Percentiles rank a stretch among this genome's conserved stretches.
phyloP scores from a whole-genome alignment of 1,284 basidiomycete genomes.

The Microbotryomycetes sp. region DNA sequence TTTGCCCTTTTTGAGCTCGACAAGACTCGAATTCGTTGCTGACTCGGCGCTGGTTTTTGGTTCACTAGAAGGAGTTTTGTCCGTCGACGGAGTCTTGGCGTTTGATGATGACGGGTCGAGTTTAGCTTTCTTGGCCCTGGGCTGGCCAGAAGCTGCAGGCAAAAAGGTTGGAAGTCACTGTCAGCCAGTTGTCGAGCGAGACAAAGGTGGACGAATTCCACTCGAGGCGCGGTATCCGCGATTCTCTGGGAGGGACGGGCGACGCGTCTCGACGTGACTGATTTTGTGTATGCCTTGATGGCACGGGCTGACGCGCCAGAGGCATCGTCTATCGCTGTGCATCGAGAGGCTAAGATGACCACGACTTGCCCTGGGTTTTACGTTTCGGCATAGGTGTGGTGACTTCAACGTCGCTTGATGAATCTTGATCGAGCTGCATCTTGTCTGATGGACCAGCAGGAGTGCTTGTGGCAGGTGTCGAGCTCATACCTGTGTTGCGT shows the following conservation, averaged over 20 bases:
- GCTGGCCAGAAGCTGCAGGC: not conserved
- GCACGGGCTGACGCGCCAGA: conserved; percentile 14
- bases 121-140: conserved; percentile 3
- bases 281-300: not conserved
- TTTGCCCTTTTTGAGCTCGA: conserved; percentile 54
- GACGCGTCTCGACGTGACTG: conserved; percentile 7
- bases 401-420: not conserved
- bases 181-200: not conserved
- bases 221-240: not conserved
- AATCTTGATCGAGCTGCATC: not conserved
- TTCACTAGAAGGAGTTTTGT: conserved; percentile 2
- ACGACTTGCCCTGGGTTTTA: not conserved
- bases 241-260: not conserved
- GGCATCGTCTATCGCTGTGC: not conserved
- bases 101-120: not conserved
- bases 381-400: not conserved
- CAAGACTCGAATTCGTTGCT: conserved; percentile 27
- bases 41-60: conserved; percentile 5
- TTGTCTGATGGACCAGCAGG: not conserved
- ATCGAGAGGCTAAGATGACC: not conserved
- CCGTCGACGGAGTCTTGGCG: not conserved
- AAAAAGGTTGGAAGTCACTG: not conserved
- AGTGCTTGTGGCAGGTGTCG: not conserved
- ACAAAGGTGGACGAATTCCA: too few relatives aligned
- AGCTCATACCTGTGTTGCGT: not conserved